Base-by-base conservation (phyloP, 805 yeast species). In the Saccharomycopsis sp. region DNA sequence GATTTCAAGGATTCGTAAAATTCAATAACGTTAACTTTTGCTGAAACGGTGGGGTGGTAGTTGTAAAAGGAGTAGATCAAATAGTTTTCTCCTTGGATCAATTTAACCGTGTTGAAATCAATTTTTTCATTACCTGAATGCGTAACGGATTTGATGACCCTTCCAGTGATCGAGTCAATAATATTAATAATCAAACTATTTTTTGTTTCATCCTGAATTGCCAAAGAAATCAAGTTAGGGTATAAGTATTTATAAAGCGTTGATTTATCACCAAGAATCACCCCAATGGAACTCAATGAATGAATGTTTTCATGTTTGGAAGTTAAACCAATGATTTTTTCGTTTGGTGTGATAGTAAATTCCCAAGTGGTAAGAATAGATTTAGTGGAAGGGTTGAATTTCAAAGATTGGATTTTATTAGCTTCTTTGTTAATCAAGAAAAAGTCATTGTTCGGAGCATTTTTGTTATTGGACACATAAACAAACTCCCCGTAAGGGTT, bases 21-120 rank as follows among this genome's bases (percentile, higher is more conserved):
- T 55, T 92, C 96, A 51, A 85, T 63, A 3, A 82, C 86, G 13
- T 69, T 74, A 12, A 92, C 53, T 50, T 78, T 71, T 37, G 72
- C 70, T 25, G 71, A 71, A 3, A 74, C 67, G 17, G 64, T 55
- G 9, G 79, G 78, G 2, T 55, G 55, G 1, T 54, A 52, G 41
- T 77, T 69, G 52, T 68, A 72, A 51, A 74, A 79, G 0, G 88
- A 64, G 53, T 82, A 79, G 9, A 84, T 67, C 14, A 86, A 63
- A 83, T 92, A 89, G 59, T 88, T 76, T 54, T 89, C 97, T 36
- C 86, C 92, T 57, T 76, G 70, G 1, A 76, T 64, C 21, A 85
- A 51, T 2, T 69, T 61, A 1, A 37, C 59, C 8, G 58, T 57
- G 9, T 64, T 64, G 3, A 67, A 54, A 37, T 62, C 66, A 8